phyloP scores from a whole-genome alignment of 2,329 filamentous ascomycete genomes.

The Cladosporium sp. region DNA sequence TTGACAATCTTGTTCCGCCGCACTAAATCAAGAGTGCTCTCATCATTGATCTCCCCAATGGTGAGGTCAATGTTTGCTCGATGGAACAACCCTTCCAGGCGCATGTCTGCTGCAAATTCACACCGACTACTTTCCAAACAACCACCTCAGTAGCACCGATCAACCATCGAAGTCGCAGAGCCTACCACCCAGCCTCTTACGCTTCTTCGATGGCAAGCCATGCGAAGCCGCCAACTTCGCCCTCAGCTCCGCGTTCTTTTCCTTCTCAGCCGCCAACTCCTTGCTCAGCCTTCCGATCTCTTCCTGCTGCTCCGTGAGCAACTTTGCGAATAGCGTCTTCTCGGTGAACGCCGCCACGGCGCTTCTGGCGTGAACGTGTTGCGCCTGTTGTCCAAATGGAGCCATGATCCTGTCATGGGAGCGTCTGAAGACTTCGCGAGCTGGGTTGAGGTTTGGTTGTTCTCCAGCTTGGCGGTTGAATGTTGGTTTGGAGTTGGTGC shows the following conservation, averaged over 20 bases:
- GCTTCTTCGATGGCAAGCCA: neutral
- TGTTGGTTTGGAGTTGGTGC: neutral
- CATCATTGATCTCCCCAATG: neutral
- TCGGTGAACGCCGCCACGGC: neutral
- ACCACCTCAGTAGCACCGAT: neutral
- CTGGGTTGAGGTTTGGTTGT: neutral
- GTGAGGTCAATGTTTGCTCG: neutral
- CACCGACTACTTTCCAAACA: neutral
- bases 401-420: neutral
- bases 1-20: neutral
- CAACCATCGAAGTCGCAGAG: neutral
- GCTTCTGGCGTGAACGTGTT: neutral
- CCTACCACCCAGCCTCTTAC: neutral
- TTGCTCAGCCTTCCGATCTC: neutral
- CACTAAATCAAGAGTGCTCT: neutral
- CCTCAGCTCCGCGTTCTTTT: neutral
- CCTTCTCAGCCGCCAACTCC: neutral
- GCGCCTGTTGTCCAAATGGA: neutral
- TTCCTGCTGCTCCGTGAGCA: neutral
- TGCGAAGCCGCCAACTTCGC: neutral
- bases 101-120: neutral
- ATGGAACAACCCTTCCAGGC: neutral
- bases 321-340: neutral
- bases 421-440: neutral
- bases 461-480: neutral